Evolutionary conservation across 1,284 basidiomycete species (phyloP), one percentile per base, ranked within the genome.

Genomic region (Thecaphora frezii): DNA sequence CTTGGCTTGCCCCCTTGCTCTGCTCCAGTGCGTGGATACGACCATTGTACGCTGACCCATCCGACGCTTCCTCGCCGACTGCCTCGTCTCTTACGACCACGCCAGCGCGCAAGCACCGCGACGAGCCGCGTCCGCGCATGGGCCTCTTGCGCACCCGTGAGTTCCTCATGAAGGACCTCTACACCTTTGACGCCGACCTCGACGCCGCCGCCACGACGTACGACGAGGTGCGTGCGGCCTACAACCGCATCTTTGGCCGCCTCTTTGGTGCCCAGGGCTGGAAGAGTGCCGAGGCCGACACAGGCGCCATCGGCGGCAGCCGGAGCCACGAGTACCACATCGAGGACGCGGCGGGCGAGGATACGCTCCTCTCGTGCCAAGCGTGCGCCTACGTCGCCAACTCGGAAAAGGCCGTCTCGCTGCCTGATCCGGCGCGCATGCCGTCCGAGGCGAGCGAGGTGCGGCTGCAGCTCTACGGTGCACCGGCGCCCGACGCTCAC

Each of bases 121-220:
- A 81, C 54, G 80, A 81, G 60, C 75, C 76, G 5, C 44, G 80
- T 7, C 79, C 80, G 8, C 55, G 80, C 4, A 73, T 74, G 54
- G 80, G 79, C 1, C 55, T 81, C 10, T 46, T 81, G 22, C 47
- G 80, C 10, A 79, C 79, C 1, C 72, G 74, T 28, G 78, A 79
- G 42, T 80, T 81, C 51, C 42, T 79, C 5, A 81, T 81, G 80
- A 81, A 81, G 44, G 80, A 81, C 44, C 54, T 81, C 2, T 81
- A 81, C 48, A 74, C 78, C 1, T 81, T 81, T 44, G 79, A 80
- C 50, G 51, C 56, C 1, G 40, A 43, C 12, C 48, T 48, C 13
- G 53, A 55, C 5, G 48, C 58, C 2, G 66, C 62, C 0, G 48
- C 53, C 14, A 52, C 49, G 16, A 68, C 78, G 16, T 81, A 81